Percentiles rank a stretch among this genome's conserved stretches.
These are phyloP conservation scores for Atkinsonella texensis DNA, from an alignment of 2,329 filamentous ascomycete genomes.

Conservation along the genomic window DNA sequence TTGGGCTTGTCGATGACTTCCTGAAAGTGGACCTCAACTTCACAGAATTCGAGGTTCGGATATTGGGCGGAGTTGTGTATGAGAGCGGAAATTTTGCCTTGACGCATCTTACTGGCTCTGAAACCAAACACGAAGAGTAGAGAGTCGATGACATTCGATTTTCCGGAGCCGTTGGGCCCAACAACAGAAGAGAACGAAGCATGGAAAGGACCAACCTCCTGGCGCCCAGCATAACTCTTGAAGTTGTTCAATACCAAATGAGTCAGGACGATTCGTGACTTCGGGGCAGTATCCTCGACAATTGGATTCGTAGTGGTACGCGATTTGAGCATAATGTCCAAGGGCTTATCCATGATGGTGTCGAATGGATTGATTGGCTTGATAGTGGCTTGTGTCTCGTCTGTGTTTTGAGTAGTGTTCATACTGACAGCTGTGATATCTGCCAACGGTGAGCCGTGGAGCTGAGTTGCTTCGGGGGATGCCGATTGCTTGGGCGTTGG, in stretches of 20 bases:
- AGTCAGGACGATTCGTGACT: constrained; percentile 82
- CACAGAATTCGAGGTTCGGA: constrained; percentile 78
- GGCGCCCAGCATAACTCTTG: constrained; percentile 94
- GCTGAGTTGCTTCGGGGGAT: constrained; percentile 42
- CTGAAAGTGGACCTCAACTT: constrained; percentile 93
- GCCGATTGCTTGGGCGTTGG: constrained; percentile 39
- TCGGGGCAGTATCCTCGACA: constrained; percentile 67
- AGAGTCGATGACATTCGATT: constrained; percentile 98
- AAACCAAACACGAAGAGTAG: constrained; percentile 98
- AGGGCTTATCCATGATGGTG: constrained; percentile 71
- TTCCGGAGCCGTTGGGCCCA: constrained; percentile 93
- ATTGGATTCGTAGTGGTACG: constrained; percentile 55
- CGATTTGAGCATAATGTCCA: constrained; percentile 88
- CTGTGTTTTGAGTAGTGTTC: constrained; percentile 29
- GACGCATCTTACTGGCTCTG: constrained; percentile 96
- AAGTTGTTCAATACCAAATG: constrained; percentile 91
- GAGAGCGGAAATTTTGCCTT: constrained; percentile 93
- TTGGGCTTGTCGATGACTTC: constrained; percentile 83
- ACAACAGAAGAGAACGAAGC: constrained; percentile 96
- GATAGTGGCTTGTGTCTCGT: constrained; percentile 29
- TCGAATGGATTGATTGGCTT: constrained; percentile 67
- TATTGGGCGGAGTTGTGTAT: constrained; percentile 92
- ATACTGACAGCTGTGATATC: constrained; percentile 60
- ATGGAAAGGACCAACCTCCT: constrained; percentile 94
- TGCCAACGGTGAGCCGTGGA: constrained; percentile 47